These are phyloP conservation scores for Pulveroboletus sp. DNA, from an alignment of 768 basidiomycete species.

Conservation along the genomic window DNA sequence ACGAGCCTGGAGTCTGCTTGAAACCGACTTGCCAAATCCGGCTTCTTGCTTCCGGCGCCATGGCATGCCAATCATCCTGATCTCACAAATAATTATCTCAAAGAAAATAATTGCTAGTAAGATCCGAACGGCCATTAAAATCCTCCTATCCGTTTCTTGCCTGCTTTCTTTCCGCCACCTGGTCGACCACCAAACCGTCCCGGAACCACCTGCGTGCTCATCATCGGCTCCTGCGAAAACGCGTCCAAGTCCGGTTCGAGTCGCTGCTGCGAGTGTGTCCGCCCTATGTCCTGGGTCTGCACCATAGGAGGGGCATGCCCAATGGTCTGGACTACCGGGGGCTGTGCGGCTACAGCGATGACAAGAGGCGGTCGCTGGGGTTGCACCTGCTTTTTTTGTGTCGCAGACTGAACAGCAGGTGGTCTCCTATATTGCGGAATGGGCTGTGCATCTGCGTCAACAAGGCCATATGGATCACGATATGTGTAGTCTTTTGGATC, in stretches of 20 bases:
- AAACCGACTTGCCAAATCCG: constrained; percentile 24
- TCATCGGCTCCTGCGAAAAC: constrained; percentile 43
- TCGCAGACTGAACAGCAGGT: background rate
- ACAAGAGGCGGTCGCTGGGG: constrained; percentile 40
- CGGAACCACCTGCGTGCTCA: constrained; percentile 68
- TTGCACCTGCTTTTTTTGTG: constrained; percentile 22
- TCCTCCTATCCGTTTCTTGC: constrained; percentile 70
- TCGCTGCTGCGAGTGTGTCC: constrained; percentile 17
- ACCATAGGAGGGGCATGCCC: background rate
- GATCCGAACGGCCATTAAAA: constrained; percentile 51
- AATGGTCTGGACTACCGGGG: constrained; percentile 11
- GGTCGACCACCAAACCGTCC: constrained; percentile 69
- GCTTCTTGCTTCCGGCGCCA: background rate
- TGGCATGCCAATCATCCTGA: constrained; percentile 1
- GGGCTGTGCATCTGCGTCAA: constrained; percentile 16
- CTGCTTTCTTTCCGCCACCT: constrained; percentile 41
- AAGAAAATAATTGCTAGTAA: too few species aligned
- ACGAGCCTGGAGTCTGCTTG: constrained; percentile 2
- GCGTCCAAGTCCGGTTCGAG: constrained; percentile 5
- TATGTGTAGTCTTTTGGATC: constrained; percentile 51
- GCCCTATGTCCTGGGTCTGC: constrained; percentile 13
- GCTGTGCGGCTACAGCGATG: constrained; percentile 28
- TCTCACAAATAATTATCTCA: constrained; percentile 3
- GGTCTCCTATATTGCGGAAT: constrained; percentile 13
- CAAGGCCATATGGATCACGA: constrained; percentile 49